Percentiles rank a stretch among this genome's conserved stretches.
These are phyloP conservation scores for Debaryomycetaceae sp. DNA, from an alignment of 1,139 yeast species.

Conservation along the genomic window DNA sequence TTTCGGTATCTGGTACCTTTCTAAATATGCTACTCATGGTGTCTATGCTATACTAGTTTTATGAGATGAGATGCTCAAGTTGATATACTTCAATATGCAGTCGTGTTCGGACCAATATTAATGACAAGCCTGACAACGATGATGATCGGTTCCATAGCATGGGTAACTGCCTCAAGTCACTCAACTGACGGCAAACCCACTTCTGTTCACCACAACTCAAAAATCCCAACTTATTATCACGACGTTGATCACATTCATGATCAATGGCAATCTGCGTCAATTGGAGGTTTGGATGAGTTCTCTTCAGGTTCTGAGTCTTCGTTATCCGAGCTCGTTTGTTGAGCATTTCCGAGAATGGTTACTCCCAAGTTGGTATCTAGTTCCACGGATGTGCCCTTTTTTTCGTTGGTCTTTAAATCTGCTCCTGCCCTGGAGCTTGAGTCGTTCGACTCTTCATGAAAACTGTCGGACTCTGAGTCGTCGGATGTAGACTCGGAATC, in stretches of 20 bases:
- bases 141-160: too few relatives aligned
- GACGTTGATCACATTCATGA: too few relatives aligned
- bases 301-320: not conserved
- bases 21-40: constrained; percentile 30
- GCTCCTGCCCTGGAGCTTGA: not conserved
- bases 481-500: constrained; percentile 3
- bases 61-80: not conserved
- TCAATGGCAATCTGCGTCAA: constrained; percentile 1
- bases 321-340: not conserved
- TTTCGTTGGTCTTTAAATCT: constrained; percentile 4
- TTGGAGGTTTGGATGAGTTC: constrained; percentile 4
- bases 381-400: not conserved
- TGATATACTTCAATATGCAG: not conserved
- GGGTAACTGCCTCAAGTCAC: too few relatives aligned
- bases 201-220: too few relatives aligned
- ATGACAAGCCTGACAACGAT: too few relatives aligned
- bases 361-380: not conserved
- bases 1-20: constrained; percentile 37
- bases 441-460: too few relatives aligned
- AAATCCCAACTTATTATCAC: too few relatives aligned
- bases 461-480: constrained; percentile 8
- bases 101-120: not conserved
- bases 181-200: too few relatives aligned
- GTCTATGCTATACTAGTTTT: not conserved
- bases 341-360: not conserved